phyloP scores from a whole-genome alignment of 371 early-diverging fungal genomes.

The Mucor piriformis region DNA sequence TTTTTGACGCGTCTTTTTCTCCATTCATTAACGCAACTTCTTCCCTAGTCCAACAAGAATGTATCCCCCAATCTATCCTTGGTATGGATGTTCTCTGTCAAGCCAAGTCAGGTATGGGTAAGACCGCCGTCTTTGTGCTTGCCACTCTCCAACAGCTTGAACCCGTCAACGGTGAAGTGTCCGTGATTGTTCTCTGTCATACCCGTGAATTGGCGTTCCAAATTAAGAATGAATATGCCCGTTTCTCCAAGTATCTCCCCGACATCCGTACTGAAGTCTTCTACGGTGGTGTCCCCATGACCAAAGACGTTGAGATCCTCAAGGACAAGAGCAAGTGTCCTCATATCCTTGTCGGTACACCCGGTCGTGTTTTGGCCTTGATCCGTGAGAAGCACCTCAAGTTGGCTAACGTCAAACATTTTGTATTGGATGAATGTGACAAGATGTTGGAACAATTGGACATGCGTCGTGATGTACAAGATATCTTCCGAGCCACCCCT shows the following conservation, averaged over 20 bases:
- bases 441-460: slow-evolving; percentile 92
- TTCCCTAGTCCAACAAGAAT: slow-evolving; percentile 92
- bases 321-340: slow-evolving; percentile 82
- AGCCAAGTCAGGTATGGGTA: slow-evolving; percentile 99
- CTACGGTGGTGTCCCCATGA: slow-evolving; percentile 87
- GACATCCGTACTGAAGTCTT: slow-evolving; percentile 92
- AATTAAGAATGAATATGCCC: slow-evolving; percentile 93
- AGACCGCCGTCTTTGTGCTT: slow-evolving; percentile 98
- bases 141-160: slow-evolving; percentile 96
- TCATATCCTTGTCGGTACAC: slow-evolving; percentile 97
- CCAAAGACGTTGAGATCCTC: slow-evolving; percentile 81
- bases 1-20: not conserved
- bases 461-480: slow-evolving; percentile 97
- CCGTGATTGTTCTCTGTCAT: slow-evolving; percentile 94
- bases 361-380: slow-evolving; percentile 95
- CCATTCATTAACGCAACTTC: too few relatives aligned
- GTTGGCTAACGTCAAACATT: slow-evolving; percentile 87
- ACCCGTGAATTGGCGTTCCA: slow-evolving; percentile 98
- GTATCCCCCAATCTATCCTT: slow-evolving; percentile 96
- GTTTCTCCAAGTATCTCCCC: slow-evolving; percentile 96
- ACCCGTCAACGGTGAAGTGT: slow-evolving; percentile 75
- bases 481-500: slow-evolving; percentile 93
- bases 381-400: slow-evolving; percentile 82
- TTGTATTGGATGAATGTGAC: slow-evolving; percentile 99
- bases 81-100: slow-evolving; percentile 98